These are phyloP conservation scores for Schizosaccharomyces versatilis DNA, from an alignment of 1,139 yeast species.

Conservation along the genomic window DNA sequence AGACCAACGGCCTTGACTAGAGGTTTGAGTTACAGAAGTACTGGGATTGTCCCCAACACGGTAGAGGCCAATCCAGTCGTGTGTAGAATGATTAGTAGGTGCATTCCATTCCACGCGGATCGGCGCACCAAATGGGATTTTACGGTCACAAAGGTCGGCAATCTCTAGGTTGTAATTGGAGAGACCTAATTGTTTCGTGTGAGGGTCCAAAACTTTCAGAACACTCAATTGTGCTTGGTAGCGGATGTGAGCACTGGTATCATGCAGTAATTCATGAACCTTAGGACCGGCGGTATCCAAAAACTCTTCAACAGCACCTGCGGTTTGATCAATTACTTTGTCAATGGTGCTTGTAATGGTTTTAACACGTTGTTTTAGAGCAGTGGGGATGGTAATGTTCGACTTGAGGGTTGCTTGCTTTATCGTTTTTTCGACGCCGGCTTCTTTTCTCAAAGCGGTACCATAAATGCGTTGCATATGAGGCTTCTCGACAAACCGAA, in stretches of 20 bases:
- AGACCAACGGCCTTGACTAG: conserved; percentile 54
- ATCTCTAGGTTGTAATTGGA: background rate
- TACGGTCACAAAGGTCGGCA: conserved; percentile 5
- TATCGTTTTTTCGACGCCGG: conserved; percentile 48
- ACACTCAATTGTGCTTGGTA: background rate
- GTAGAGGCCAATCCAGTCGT: conserved; percentile 68
- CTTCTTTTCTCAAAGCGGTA: conserved; percentile 25
- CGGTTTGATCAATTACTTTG: conserved; percentile 20
- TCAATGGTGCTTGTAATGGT: conserved; percentile 21
- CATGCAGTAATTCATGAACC: background rate
- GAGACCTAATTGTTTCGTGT: background rate
- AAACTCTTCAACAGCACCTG: conserved; percentile 18
- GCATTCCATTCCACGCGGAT: conserved; percentile 36
- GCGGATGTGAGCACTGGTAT: background rate
- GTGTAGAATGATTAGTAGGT: conserved; percentile 25
- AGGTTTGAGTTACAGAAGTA: conserved; percentile 34
- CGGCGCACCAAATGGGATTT: conserved; percentile 29
- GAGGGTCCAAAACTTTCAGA: background rate
- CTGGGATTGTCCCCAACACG: conserved; percentile 41
- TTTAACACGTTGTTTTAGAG: conserved; percentile 15
- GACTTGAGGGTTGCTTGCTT: conserved; percentile 19
- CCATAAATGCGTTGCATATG: conserved; percentile 70
- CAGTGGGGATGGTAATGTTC: conserved; percentile 11
- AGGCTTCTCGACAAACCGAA: conserved; percentile 54
- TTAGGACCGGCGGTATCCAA: background rate